Conservation (phyloP, 805 yeast genomes). For the Pichia californica region DNA sequence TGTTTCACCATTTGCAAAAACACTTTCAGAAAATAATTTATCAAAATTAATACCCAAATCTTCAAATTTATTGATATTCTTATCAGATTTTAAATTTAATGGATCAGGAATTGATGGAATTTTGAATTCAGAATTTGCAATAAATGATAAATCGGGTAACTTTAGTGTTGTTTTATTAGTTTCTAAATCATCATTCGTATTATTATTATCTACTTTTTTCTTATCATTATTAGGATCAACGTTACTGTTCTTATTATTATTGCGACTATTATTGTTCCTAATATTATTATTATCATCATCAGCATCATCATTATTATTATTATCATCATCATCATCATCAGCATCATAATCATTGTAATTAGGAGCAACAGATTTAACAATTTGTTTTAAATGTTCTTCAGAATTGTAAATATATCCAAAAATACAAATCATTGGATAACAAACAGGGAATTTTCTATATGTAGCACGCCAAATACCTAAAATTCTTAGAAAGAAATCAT, state of each 20-base stretch:
- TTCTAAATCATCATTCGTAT: neutral
- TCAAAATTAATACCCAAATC: slow-evolving; percentile 18
- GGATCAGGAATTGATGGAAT: slow-evolving; percentile 3
- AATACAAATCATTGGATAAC: slow-evolving; percentile 45
- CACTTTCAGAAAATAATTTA: slow-evolving; percentile 22
- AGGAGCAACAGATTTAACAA: slow-evolving; percentile 12
- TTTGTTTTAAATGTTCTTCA: slow-evolving; percentile 20
- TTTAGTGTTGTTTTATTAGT: neutral
- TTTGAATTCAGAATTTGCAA: slow-evolving; percentile 6
- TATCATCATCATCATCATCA: neutral
- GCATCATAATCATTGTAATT: neutral
- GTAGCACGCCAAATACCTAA: slow-evolving; percentile 30
- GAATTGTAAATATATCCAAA: slow-evolving; percentile 37
- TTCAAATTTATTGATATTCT: slow-evolving; percentile 3
- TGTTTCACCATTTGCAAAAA: slow-evolving; percentile 18
- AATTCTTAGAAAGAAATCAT: slow-evolving; percentile 19
- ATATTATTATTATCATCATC: neutral
- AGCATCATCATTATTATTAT: neutral
- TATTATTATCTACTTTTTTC: no score
- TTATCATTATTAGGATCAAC: no score
- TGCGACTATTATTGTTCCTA: neutral
- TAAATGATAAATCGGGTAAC: slow-evolving; percentile 6
- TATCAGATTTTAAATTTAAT: neutral
- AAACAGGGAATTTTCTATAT: slow-evolving; percentile 50
- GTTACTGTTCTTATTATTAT: no score